Evolutionary conservation across 768 basidiomycete genomes (phyloP), one percentile per base, ranked within the genome.

Genomic region (Lanmaoa rubissima): DNA sequence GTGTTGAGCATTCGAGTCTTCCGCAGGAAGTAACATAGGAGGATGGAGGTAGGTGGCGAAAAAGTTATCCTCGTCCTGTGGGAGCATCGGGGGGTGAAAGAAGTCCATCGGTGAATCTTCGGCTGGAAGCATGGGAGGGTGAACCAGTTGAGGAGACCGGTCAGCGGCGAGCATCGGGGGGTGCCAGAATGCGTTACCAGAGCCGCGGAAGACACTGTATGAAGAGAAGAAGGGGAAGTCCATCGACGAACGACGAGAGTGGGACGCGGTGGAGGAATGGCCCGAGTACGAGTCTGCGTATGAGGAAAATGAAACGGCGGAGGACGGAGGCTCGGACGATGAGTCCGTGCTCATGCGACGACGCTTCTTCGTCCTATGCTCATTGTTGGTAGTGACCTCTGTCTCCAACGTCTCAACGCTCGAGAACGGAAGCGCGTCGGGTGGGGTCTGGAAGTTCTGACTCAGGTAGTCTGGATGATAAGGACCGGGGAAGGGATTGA

Each of bases 61-160:
- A 41, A 90, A 70, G 55, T 75, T 79, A 21, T 87, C 87, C 48
- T 90, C 88, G 44, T 88, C 87, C 24, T 79, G 78, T n/a, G 80
- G 74, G 47, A 80, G 73, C 78, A 83, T 68, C 10, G 83, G 82
- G 32, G 82, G 81, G 54, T 90, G 87, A 7, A 89, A 74, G 60
- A 82, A 90, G 61, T 90, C 87, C 85, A 88, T 87, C 17, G 83
- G 81, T 19, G 82, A 80, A 53, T 89, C 86, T 35, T 84, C 84
- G 5, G 73, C 54, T 0, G 82, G 82, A 3, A 86, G 76, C 86
- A 88, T 86, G 3, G 86, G 85, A 10, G 88, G 88, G 58, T 90
- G 88, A 59, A 85, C 78, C 40, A 83, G 68, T 19, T 79, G 76
- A 1, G 82, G 82, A 4, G 85, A 84, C 53, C 78, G 74, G 28